Evolutionary conservation across 202 grass and related monocot species (phyloP), one percentile per base, ranked within the genome.

Genomic region (Dendrocalamus latiflorus): DNA sequence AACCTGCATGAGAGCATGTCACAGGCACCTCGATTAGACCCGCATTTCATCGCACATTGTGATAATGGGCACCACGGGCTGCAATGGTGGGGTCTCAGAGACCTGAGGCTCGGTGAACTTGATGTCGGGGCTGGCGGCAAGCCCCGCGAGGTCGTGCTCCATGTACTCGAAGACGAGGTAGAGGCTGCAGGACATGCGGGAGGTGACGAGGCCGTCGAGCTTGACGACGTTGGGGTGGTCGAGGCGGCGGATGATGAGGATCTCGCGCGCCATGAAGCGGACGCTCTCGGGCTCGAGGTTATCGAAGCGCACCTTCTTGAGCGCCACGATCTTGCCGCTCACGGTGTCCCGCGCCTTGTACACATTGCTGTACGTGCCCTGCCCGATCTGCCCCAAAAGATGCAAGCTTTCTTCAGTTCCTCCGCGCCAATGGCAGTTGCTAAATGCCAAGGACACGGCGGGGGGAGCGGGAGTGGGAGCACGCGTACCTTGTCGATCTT

Each of bases 261-360:
- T 97, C 88, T 97, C 93, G 72, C 94, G 86, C 13, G 94, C 94
- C 94, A 97, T 97, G 84, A 97, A 97, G 41, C 90, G 87, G 26
- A 97, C 91, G 73, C 91, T 93, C 91, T 97, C 91, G n/a, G 94
- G 94, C 77, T 97, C 94, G 65, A 97, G 83, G 68, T 97, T 97
- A 84, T 97, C 94, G 66, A 97, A 97, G 58, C 94, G 88, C 64
- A 97, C 94, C 84, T 97, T 97, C 91, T 97, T 97, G 64, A 97
- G 74, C 55, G 94, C 94, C 76, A 97, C 94, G 87, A 97, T 91
- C 85, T 93, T 83, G 70, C 87, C 86, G 54, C 74, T 93, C 82
- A 81, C 76, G 70, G 85, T 88, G 70, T 97, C 94, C 62, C 88
- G 79, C 15, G 91, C 91, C 80, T 88, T 93, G 80, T 93, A 93